phyloP scores from a whole-genome alignment of 2,329 filamentous ascomycete genomes.

The Metarhizium robertsii region DNA sequence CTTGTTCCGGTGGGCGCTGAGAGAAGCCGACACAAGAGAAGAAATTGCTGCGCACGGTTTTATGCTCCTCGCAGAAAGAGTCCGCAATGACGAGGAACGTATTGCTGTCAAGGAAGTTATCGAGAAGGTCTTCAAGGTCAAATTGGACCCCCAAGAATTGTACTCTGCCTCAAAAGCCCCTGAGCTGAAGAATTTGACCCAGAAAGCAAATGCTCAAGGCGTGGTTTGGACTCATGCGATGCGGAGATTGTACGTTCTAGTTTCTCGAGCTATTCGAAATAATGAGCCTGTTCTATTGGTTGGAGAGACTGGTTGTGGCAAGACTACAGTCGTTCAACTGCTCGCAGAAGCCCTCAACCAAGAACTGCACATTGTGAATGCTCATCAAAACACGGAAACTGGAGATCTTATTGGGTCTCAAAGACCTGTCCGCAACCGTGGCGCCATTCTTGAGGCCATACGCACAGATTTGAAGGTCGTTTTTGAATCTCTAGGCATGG shows the following conservation, averaged over 20 bases:
- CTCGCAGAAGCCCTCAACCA: conserved; percentile 72
- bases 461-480: conserved; percentile 47
- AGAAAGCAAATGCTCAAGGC: conserved; percentile 42
- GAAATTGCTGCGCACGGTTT: conserved; percentile 88
- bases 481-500: conserved; percentile 31
- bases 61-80: conserved; percentile 91
- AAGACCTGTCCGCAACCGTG: conserved; percentile 78
- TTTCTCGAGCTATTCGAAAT: conserved; percentile 77
- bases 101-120: conserved; percentile 78
- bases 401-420: conserved; percentile 96
- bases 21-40: conserved; percentile 75
- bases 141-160: conserved; percentile 62
- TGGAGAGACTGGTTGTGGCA: conserved; percentile 94
- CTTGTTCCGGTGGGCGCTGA: conserved; percentile 87
- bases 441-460: conserved; percentile 59
- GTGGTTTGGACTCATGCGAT: conserved; percentile 96
- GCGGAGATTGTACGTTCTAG: conserved; percentile 81
- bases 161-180: conserved; percentile 56
- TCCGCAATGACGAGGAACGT: conserved; percentile 83
- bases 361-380: conserved; percentile 82
- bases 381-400: conserved; percentile 96
- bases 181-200: conserved; percentile 40
- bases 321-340: conserved; percentile 92
- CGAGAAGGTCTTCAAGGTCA: conserved; percentile 81
- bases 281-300: conserved; percentile 92